Evolutionary conservation across 2,329 filamentous ascomycete genomes (phyloP), one percentile per base, ranked within the genome.

Genomic region (Alternaria arborescens): DNA sequence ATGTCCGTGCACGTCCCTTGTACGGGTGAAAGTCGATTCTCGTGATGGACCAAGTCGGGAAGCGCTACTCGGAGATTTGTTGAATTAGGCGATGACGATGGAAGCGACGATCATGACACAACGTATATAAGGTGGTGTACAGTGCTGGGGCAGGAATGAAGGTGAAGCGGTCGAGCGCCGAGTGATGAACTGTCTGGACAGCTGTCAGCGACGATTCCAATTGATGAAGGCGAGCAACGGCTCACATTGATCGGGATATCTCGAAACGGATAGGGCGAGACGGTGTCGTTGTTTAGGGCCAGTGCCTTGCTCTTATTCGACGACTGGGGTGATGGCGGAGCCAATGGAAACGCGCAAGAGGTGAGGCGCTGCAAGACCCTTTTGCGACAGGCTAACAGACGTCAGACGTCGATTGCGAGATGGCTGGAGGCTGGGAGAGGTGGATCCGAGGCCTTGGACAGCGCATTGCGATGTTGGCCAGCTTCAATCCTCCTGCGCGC

Each of bases 391-490:
- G 70, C 72, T 76, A 77, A 66, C 69, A 75, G 68, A 71, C 72
- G 72, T 77, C 75, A 73, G 67, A 67, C 69, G 68, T 74, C 70
- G 67, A 70, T 66, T 69, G 70, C 63, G 66, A 53, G 61, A 55
- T 68, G 71, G 67, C 69, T 52, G 63, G 70, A 69, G 72, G 73
- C 71, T 76, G 71, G 73, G 66, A 70, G 69, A 61, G 72, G 66
- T 61, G 67, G 58, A 64, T 65, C 53, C 68, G 71, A 68, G 60
- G 72, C 71, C 66, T 68, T 69, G 64, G 68, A 76, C 74, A 77
- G 74, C 72, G 75, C 77, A 78, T 78, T 67, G 74, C 76, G 75
- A 77, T 68, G 64, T 71, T 67, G 55, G 72, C 67, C 70, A 71
- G 67, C 72, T 72, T 71, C 69, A 55, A 61, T 38, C 60, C 66